phyloP scores from a whole-genome alignment of 441 rosid species.

The Metrosideros polymorpha region DNA sequence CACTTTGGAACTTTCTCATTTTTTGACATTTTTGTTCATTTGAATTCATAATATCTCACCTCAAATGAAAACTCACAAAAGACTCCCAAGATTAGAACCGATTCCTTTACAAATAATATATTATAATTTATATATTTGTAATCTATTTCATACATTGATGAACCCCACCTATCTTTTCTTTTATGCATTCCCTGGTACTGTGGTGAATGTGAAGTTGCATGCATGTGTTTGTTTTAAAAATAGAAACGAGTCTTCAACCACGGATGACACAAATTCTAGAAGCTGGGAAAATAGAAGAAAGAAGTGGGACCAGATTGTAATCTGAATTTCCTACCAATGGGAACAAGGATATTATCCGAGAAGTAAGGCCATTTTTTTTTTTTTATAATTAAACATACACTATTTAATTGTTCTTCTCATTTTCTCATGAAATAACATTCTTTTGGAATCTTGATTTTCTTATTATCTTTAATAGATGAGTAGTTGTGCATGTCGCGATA shows the following conservation, averaged over 20 bases:
- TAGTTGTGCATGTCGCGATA: not conserved
- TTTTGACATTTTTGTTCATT: not conserved
- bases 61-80: not conserved
- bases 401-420: not conserved
- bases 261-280: not conserved
- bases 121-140: not conserved
- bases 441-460: not conserved
- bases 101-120: not conserved
- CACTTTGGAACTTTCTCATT: not conserved
- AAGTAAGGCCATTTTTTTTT: not conserved
- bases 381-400: not conserved
- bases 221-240: not conserved
- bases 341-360: not conserved
- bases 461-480: not conserved
- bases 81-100: not conserved
- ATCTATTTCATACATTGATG: not conserved
- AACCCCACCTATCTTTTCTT: not conserved
- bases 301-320: not conserved
- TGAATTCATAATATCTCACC: not conserved
- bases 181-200: not conserved
- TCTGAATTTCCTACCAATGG: not conserved
- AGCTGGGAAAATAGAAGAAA: not conserved
- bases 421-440: not conserved
- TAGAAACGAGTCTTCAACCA: not conserved
- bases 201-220: not conserved